phyloP scores from a whole-genome alignment of 352 stramenopile species.

The Globisporangium rhizosaccharum region DNA sequence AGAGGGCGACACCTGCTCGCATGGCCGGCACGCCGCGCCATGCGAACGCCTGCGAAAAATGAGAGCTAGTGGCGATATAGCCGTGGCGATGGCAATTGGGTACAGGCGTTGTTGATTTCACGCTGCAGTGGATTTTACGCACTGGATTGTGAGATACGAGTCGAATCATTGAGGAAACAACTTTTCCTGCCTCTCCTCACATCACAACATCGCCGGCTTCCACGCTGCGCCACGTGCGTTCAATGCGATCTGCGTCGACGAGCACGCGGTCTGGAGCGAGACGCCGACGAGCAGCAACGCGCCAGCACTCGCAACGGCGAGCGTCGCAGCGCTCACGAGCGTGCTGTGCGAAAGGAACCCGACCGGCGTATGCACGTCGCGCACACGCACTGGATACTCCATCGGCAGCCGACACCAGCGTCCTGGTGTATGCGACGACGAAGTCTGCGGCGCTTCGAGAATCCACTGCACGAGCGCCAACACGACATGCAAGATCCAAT shows the following conservation, averaged over 20 bases:
- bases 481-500: too few species aligned
- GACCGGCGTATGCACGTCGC: constrained; percentile 27
- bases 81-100: too few species aligned
- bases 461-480: background rate
- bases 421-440: background rate
- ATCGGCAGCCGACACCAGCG: constrained; percentile 25
- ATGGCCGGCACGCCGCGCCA: background rate
- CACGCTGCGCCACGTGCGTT: background rate
- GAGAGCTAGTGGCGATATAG: too few species aligned
- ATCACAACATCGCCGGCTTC: background rate
- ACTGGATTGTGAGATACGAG: too few species aligned
- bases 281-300: constrained; percentile 35
- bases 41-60: background rate
- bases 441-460: background rate
- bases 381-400: constrained; percentile 16
- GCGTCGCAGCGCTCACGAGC: constrained; percentile 41
- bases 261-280: constrained; percentile 4
- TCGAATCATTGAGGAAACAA: too few species aligned
- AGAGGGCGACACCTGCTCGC: too few species aligned
- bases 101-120: too few species aligned
- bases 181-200: too few species aligned
- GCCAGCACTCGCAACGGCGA: constrained; percentile 32
- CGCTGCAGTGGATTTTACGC: too few species aligned
- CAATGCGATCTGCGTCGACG: background rate
- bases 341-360: constrained; percentile 33